Evolutionary conservation across 306 rosid species (phyloP).

Genomic region (Prunus campanulata): DNA sequence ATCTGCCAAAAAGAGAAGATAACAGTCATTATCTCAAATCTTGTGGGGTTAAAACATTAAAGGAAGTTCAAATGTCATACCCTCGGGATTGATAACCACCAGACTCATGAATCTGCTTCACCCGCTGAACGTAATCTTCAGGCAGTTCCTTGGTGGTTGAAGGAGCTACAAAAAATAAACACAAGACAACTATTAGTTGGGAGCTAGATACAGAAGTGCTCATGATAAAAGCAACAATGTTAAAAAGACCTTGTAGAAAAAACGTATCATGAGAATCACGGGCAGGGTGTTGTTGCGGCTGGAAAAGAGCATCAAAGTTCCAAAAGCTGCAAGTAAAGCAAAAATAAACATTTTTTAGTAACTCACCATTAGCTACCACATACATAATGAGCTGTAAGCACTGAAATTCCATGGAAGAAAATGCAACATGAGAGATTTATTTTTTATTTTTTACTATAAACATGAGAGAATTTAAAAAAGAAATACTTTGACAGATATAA

Average conservation of each 20-base stretch:
- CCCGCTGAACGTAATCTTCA: slow-evolving; percentile 93
- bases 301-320: slow-evolving; percentile 95
- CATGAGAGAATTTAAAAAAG: not conserved
- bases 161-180: slow-evolving; percentile 54
- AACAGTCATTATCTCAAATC: slow-evolving; percentile 16
- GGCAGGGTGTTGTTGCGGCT: slow-evolving; percentile 99
- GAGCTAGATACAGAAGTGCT: slow-evolving; percentile 18
- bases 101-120: slow-evolving; percentile 72
- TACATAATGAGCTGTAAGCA: not conserved
- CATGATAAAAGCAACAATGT: slow-evolving; percentile 2
- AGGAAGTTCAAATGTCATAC: slow-evolving; percentile 34
- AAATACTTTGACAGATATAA: not conserved
- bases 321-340: slow-evolving; percentile 68
- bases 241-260: slow-evolving; percentile 59
- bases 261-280: slow-evolving; percentile 97
- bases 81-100: slow-evolving; percentile 96
- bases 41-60: slow-evolving; percentile 5
- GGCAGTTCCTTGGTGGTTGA: slow-evolving; percentile 72
- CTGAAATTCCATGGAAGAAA: not conserved
- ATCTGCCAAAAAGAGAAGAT: slow-evolving; percentile 40
- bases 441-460: not conserved
- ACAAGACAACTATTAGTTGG: slow-evolving; percentile 22
- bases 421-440: not conserved
- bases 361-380: not conserved
- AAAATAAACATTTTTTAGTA: not conserved